A percentile compares a stretch with the other conserved stretches of the same genome.
Evolutionary conservation across 2,329 filamentous ascomycete species (phyloP).

Genomic region (Sordariomycetes sp.): DNA sequence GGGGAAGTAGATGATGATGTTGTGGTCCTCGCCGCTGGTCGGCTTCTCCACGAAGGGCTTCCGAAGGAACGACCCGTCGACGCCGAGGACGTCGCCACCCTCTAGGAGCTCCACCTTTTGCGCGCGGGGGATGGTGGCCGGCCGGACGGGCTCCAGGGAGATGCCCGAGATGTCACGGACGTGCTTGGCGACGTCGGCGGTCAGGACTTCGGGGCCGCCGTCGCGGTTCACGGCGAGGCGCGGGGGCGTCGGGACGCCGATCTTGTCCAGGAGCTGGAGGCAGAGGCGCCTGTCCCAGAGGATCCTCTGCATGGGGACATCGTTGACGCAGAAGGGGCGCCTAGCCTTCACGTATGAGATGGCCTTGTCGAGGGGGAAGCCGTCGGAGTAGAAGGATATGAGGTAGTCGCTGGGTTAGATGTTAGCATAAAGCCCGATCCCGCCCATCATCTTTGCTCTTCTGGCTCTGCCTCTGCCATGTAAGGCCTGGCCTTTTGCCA

Average conservation of each 20-base stretch:
- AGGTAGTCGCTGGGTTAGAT: constrained; percentile 58
- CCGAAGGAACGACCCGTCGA: constrained; percentile 68
- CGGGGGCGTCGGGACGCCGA: constrained; percentile 79
- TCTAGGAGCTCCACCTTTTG: constrained; percentile 75
- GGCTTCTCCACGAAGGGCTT: constrained; percentile 99
- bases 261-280: constrained; percentile 73
- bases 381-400: constrained; percentile 97
- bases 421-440: background rate
- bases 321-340: constrained; percentile 95
- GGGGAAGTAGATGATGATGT: constrained; percentile 96
- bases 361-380: constrained; percentile 92
- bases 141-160: constrained; percentile 51
- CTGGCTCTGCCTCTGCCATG: background rate
- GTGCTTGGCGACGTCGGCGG: constrained; percentile 66
- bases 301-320: constrained; percentile 93
- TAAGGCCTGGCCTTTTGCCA: background rate
- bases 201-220: constrained; percentile 70
- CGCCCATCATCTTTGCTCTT: too few species aligned
- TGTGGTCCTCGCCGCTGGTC: constrained; percentile 96
- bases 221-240: constrained; percentile 87
- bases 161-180: constrained; percentile 73
- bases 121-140: constrained; percentile 51
- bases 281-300: constrained; percentile 92
- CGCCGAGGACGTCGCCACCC: constrained; percentile 73
- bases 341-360: constrained; percentile 88